Conservation (phyloP, 2,329 filamentous ascomycete genomes). For the Phoma sp. region DNA sequence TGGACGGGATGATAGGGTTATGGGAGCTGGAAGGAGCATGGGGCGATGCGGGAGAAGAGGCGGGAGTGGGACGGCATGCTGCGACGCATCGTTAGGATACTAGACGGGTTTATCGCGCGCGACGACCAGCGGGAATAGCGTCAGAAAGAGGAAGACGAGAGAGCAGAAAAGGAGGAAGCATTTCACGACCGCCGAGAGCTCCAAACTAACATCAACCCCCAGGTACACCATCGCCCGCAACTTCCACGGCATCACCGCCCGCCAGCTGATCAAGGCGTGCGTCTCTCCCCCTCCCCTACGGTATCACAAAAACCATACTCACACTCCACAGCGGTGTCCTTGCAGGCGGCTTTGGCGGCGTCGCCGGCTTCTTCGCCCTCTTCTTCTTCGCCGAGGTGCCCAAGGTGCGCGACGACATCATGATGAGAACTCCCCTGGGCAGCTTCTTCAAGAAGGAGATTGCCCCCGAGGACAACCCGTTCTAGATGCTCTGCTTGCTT, state of each 20-base stretch:
- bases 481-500: conserved; percentile 40
- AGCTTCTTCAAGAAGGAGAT: conserved; percentile 65
- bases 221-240: conserved; percentile 59
- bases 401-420: conserved; percentile 66
- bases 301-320: conserved; percentile 6
- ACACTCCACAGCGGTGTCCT: conserved; percentile 47
- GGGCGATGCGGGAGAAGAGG: neutral
- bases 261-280: conserved; percentile 54
- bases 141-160: neutral
- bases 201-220: conserved; percentile 26
- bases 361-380: conserved; percentile 64
- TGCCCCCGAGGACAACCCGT: conserved; percentile 69
- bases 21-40: neutral
- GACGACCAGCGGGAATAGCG: rapidly evolving
- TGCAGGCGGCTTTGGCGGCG: conserved; percentile 62
- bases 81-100: neutral
- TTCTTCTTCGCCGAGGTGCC: conserved; percentile 71
- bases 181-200: neutral
- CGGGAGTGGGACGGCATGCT: neutral
- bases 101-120: neutral
- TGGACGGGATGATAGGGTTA: neutral
- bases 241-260: conserved; percentile 58
- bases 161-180: neutral
- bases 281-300: conserved; percentile 32
- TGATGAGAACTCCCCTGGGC: conserved; percentile 65